Evolutionary conservation across 2,329 filamentous ascomycete species (phyloP), one percentile per base, ranked within the genome.

Genomic region (Fusarium albidum): DNA sequence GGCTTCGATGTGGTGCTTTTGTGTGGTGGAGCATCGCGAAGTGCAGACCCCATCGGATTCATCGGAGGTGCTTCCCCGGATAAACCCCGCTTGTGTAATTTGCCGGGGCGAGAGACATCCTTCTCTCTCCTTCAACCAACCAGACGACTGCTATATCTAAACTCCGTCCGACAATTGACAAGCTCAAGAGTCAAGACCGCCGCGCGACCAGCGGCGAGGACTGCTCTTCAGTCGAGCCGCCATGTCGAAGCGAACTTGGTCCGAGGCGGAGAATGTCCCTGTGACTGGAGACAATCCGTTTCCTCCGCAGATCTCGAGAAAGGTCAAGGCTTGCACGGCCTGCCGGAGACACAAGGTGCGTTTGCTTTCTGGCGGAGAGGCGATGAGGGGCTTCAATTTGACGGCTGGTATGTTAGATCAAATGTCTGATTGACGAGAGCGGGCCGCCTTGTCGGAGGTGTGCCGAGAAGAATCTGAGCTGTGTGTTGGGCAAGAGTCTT

Each of bases 281-380:
- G n/a, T n/a, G n/a, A n/a, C n/a, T n/a, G n/a, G n/a, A n/a, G n/a
- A n/a, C n/a, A n/a, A n/a, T n/a, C n/a, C n/a, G n/a, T n/a, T n/a
- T n/a, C n/a, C n/a, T 7, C 69, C 70, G 33, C 69, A 71, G 39
- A 75, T 75, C 48, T 75, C 73, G 6, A 64, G 73, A 27, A 74
- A 73, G 51, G 73, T 75, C 32, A 75, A 75, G 59, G 74, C 74
- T 0, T 77, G 74, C 15, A 71, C 75, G 14, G 71, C 73, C 15
- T 77, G 74, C 55, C 64, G 74, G 4, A 76, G 75, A 49, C 73
- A 75, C 51, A 77, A 77, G 67, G 73, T 75, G 31, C n/a, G n/a
- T n/a, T n/a, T n/a, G n/a, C n/a, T n/a, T n/a, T n/a, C n/a, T n/a
- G n/a, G n/a, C n/a, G n/a, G n/a, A 51, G 54, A 41, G 6, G 21